Percentiles rank a stretch among this genome's conserved stretches.
Conservation (phyloP, 2,329 filamentous ascomycete genomes). For the Xylaria sp. region DNA sequence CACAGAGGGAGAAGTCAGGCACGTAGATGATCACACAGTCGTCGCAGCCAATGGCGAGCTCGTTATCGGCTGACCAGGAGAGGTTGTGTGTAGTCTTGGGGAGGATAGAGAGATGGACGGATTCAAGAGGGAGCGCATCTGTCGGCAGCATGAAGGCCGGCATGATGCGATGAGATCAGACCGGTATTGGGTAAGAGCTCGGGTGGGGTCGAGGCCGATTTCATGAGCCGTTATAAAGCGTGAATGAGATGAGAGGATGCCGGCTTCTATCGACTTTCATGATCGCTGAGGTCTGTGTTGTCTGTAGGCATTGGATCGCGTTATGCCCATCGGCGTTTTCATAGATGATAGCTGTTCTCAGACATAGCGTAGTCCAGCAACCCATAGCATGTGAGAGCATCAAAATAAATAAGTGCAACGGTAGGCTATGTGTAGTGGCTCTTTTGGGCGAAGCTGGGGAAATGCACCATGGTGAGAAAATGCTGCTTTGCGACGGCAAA, state of each 20-base stretch:
- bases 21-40: constrained; percentile 60
- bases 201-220: neutral
- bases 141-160: neutral
- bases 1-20: constrained; percentile 49
- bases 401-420: too few relatives aligned
- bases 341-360: constrained; percentile 15
- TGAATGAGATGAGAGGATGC: neutral
- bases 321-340: neutral
- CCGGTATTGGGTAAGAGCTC: neutral
- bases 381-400: neutral
- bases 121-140: constrained; percentile 53
- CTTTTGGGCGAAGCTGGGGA: too few relatives aligned
- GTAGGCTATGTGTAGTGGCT: too few relatives aligned
- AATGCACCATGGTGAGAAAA: too few relatives aligned
- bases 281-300: neutral
- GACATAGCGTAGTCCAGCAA: neutral
- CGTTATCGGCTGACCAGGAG: constrained; percentile 63
- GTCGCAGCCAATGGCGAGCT: constrained; percentile 62
- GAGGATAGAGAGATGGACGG: constrained; percentile 50
- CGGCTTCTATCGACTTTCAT: neutral
- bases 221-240: neutral
- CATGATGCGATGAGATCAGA: constrained; percentile 3
- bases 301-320: constrained; percentile 11
- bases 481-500: too few relatives aligned
- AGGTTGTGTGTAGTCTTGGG: constrained; percentile 52